Percentiles rank a stretch among this genome's conserved stretches.
Evolutionary conservation across 169 alveolate genomes (phyloP).

Genomic region (Cryptosporidium sp.): DNA sequence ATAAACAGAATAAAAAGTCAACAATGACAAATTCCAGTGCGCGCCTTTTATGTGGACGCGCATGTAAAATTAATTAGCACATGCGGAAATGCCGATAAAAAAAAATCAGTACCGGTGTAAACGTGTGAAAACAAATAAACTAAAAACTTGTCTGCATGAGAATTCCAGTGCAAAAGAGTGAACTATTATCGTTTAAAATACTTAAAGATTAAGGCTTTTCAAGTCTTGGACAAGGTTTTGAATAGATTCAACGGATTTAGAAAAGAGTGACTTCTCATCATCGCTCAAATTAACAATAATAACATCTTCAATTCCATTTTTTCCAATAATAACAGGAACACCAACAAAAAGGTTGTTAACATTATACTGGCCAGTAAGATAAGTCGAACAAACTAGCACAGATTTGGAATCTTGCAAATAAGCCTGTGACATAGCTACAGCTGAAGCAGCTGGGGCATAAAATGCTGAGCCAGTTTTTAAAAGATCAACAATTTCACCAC

Average conservation of each 20-base stretch:
- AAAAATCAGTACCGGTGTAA: not conserved
- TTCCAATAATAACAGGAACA: constrained; percentile 87
- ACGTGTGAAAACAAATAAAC: not conserved
- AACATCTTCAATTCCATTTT: constrained; percentile 86
- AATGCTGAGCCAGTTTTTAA: constrained; percentile 81
- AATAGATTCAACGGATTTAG: constrained; percentile 76
- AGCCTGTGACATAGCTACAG: constrained; percentile 82
- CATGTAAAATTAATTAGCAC: not conserved
- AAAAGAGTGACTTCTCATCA: constrained; percentile 81
- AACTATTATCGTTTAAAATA: not conserved
- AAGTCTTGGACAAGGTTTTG: constrained; percentile 39
- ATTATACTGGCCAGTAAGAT: constrained; percentile 88
- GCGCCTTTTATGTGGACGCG: not conserved
- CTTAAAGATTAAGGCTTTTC: constrained; percentile 20
- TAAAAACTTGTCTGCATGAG: not conserved
- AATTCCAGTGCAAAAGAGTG: not conserved
- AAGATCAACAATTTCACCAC: constrained; percentile 80
- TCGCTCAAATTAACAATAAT: constrained; percentile 81
- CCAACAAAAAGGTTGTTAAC: constrained; percentile 84
- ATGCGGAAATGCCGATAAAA: not conserved
- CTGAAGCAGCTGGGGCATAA: constrained; percentile 84
- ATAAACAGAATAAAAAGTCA: not conserved
- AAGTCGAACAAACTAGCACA: constrained; percentile 85
- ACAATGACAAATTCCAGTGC: not conserved
- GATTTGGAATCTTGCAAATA: constrained; percentile 83